Evolutionary conservation across 2,329 filamentous ascomycete species (phyloP).

Genomic region (Colletotrichum acutatum): DNA sequence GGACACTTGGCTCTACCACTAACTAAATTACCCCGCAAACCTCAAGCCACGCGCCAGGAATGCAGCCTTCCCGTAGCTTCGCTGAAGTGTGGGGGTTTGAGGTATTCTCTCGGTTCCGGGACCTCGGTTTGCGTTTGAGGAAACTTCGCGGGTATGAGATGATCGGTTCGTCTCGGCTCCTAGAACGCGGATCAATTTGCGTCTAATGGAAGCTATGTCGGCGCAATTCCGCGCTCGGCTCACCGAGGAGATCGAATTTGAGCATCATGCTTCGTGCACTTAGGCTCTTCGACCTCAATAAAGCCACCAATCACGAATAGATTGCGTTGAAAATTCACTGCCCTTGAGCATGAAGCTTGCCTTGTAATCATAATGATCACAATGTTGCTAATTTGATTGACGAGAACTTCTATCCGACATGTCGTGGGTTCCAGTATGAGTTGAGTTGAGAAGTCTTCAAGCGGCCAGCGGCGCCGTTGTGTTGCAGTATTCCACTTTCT

Average conservation of each 20-base stretch:
- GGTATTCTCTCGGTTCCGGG: neutral
- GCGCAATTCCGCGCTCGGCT: neutral
- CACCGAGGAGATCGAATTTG: neutral
- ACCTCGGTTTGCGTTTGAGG: neutral
- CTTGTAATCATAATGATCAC: too few species aligned
- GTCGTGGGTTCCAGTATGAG: too few species aligned
- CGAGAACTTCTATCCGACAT: too few species aligned
- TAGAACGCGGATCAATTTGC: neutral
- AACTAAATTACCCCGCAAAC: conserved; percentile 1
- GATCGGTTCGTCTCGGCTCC: neutral
- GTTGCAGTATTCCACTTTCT: too few species aligned
- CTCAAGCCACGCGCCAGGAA: neutral
- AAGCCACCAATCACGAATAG: too few species aligned
- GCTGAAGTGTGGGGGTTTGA: neutral
- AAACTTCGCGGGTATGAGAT: neutral
- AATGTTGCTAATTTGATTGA: too few species aligned
- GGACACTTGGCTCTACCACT: neutral
- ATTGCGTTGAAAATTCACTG: too few species aligned
- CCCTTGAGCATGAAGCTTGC: too few species aligned
- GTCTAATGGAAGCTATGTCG: neutral
- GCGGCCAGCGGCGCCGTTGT: too few species aligned
- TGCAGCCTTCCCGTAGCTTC: neutral
- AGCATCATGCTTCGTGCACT: too few species aligned
- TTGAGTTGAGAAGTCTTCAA: too few species aligned
- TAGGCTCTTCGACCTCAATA: too few species aligned